Evolutionary conservation across 2,329 filamentous ascomycete species (phyloP).

Genomic region (Hortaea sp.): DNA sequence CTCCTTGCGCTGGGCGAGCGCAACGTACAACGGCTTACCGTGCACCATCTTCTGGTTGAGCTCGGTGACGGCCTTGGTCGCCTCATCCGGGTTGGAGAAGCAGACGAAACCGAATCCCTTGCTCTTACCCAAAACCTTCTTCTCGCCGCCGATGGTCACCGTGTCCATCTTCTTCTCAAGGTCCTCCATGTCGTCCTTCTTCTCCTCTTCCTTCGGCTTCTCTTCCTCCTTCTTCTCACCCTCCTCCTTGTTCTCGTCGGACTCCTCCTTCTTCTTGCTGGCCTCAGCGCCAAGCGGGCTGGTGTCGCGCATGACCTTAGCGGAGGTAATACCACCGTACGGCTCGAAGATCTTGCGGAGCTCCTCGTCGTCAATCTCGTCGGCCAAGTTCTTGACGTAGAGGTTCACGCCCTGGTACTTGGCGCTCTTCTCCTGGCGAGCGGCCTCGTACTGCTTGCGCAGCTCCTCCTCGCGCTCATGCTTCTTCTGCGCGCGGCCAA

Average conservation of each 20-base stretch:
- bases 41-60: constrained; percentile 99
- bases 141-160: constrained; percentile 47
- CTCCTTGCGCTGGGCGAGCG: constrained; percentile 97
- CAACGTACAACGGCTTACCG: constrained; percentile 94
- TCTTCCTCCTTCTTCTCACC: constrained; percentile 45
- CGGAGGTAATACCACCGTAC: constrained; percentile 92
- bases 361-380: constrained; percentile 96
- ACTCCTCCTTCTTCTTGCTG: constrained; percentile 31
- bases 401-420: constrained; percentile 99
- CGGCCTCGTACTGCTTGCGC: constrained; percentile 96
- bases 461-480: constrained; percentile 99
- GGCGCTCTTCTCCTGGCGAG: constrained; percentile 93
- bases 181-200: constrained; percentile 42
- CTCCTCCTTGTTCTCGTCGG: constrained; percentile 37
- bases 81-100: constrained; percentile 98
- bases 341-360: constrained; percentile 85
- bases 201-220: constrained; percentile 40
- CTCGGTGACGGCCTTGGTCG: constrained; percentile 96
- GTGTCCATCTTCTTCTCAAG: constrained; percentile 42
- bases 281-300: constrained; percentile 39
- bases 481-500: constrained; percentile 99
- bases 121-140: constrained; percentile 80
- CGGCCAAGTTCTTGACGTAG: constrained; percentile 98
- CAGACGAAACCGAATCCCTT: constrained; percentile 99
- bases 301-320: constrained; percentile 96